These are phyloP conservation scores for Bipolaris cookei DNA, from an alignment of 2,329 filamentous ascomycete species.

Conservation along the genomic window DNA sequence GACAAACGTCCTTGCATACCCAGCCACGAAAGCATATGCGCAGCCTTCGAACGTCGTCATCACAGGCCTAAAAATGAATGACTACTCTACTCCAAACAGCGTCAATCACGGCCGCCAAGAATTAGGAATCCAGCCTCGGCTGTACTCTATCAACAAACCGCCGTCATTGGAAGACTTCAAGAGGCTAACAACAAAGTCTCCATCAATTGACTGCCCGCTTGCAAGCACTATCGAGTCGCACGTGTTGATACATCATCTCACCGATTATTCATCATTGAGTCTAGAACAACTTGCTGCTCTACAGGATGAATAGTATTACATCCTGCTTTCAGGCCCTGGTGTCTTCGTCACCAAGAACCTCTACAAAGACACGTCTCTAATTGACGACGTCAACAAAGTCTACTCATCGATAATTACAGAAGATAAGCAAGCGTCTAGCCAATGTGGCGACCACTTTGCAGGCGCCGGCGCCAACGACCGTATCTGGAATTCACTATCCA, in stretches of 20 bases:
- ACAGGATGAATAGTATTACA: slow-evolving; percentile 67
- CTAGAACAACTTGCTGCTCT: slow-evolving; percentile 48
- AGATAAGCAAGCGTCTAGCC: slow-evolving; percentile 55
- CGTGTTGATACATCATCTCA: slow-evolving; percentile 63
- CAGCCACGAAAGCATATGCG: not conserved
- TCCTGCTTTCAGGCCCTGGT: slow-evolving; percentile 63
- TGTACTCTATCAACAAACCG: slow-evolving; percentile 37
- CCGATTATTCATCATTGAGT: slow-evolving; percentile 45
- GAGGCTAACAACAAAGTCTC: slow-evolving; percentile 53
- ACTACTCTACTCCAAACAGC: not conserved
- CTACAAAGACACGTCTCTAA: slow-evolving; percentile 42
- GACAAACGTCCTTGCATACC: not conserved
- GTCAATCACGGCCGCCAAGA: slow-evolving; percentile 5
- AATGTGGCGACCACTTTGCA: slow-evolving; percentile 67
- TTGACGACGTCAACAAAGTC: slow-evolving; percentile 33
- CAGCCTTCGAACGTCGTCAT: not conserved
- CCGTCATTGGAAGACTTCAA: slow-evolving; percentile 55
- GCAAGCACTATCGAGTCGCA: slow-evolving; percentile 56
- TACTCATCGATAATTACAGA: slow-evolving; percentile 48
- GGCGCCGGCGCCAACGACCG: slow-evolving; percentile 62
- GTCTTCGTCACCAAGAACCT: slow-evolving; percentile 61
- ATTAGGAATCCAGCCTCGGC: slow-evolving; percentile 29
- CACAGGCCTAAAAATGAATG: not conserved
- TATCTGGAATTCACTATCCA: slow-evolving; percentile 71
- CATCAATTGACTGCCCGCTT: slow-evolving; percentile 55